Evolutionary conservation across 345 rosid genomes (phyloP), one percentile per base, ranked within the genome.

Genomic region (Ailanthus altissimus): DNA sequence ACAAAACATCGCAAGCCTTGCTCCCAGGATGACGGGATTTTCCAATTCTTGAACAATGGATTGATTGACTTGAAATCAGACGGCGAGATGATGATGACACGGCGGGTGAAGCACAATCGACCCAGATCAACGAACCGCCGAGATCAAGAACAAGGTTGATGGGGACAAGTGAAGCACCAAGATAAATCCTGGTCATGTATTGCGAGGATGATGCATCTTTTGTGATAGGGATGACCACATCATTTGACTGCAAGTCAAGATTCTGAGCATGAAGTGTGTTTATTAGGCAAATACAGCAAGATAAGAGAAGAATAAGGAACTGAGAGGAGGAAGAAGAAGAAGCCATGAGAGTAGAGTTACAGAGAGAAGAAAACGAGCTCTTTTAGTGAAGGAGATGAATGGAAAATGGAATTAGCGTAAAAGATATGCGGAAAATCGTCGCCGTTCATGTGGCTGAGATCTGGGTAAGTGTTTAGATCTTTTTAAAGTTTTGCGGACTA

Each of bases 161-260:
- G 32, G 92, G 84, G 6, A 9, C 49, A 6, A 57, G 70, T 0
- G 87, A 73, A 70, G 50, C 76, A 6, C 88, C 90, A 21, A 49
- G 87, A 38, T 58, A 74, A 80, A 88, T 81, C 43, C 66, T 72
- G 70, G 97, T 78, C 51, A 92, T 47, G 86, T 90, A 94, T 74
- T 92, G 97, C 45, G 83, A 86, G 54, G 92, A 88, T 5, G 88
- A 74, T 14, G 81, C 9, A 80, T 94, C 97, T 83, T 83, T 88
- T 4, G 70, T 6, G 6, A 92, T 85, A 7, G 94, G 88, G 69
- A 90, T 77, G 58, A 83, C 67, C 23, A 77, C 18, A 0, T 77
- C 75, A 72, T 51, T 49, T 13, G 80, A 40, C 65, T 59, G 79
- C 0, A 78, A 42, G n/a, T 58, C 50, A 36, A 77, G 64, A 70